These are phyloP conservation scores for Dothistroma pini DNA, from an alignment of 2,329 filamentous ascomycete species.

Conservation along the genomic window DNA sequence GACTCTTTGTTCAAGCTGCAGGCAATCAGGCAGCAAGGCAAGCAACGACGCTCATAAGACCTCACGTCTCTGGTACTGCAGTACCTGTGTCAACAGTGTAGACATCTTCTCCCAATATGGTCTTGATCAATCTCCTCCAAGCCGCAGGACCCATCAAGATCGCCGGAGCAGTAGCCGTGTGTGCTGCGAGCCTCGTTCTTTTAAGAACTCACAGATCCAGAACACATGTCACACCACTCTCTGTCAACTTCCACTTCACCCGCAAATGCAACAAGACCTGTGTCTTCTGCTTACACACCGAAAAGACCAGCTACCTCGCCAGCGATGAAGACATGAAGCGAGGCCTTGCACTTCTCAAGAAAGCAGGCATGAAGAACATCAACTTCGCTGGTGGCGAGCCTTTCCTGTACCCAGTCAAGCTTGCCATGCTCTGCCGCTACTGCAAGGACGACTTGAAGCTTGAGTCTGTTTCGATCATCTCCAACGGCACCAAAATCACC, in stretches of 20 bases:
- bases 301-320: conserved; percentile 46
- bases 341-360: conserved; percentile 45
- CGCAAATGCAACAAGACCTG: conserved; percentile 50
- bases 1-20: not conserved
- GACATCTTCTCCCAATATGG: not conserved
- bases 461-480: conserved; percentile 53
- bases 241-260: conserved; percentile 48
- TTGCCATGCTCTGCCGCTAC: conserved; percentile 45
- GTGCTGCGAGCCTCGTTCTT: not conserved
- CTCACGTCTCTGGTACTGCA: not conserved
- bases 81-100: not conserved
- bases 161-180: not conserved
- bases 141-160: not conserved
- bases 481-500: conserved; percentile 50
- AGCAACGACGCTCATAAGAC: not conserved
- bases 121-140: not conserved
- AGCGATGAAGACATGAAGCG: conserved; percentile 40
- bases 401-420: conserved; percentile 47
- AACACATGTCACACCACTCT: conserved; percentile 32
- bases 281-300: conserved; percentile 58
- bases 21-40: not conserved
- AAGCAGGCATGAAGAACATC: conserved; percentile 54
- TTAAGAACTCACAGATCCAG: not conserved
- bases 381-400: conserved; percentile 57
- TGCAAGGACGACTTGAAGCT: conserved; percentile 48